Evolutionary conservation across 1,284 basidiomycete genomes (phyloP).

Genomic region (Pseudozyma sp.): DNA sequence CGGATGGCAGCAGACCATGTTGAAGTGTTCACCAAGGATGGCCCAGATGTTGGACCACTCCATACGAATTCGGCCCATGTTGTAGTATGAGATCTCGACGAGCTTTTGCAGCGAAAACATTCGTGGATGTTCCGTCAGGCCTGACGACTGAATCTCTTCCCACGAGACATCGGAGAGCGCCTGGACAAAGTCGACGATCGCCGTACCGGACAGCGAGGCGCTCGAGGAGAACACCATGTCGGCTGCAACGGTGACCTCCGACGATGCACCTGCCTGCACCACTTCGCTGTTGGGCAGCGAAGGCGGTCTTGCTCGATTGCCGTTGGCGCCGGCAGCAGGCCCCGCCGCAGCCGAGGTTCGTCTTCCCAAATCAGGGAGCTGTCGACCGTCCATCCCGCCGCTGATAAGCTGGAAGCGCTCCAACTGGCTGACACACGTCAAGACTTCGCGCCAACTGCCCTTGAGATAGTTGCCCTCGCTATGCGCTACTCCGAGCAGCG

Average conservation of each 20-base stretch:
- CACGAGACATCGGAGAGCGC: constrained; percentile 97
- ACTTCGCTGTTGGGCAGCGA: constrained; percentile 83
- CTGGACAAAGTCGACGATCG: constrained; percentile 97
- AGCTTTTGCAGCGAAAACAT: constrained; percentile 98
- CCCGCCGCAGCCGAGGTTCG: constrained; percentile 68
- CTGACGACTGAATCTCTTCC: constrained; percentile 99
- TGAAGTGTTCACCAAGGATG: constrained; percentile 98
- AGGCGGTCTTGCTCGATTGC: constrained; percentile 23
- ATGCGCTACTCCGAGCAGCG: constrained; percentile 66
- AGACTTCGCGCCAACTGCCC: constrained; percentile 67
- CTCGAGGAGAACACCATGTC: constrained; percentile 99
- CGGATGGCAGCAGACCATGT: constrained; percentile 98
- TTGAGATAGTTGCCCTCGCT: constrained; percentile 68
- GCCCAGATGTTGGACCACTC: constrained; percentile 99
- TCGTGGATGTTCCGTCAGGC: constrained; percentile 85
- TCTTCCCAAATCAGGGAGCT: constrained; percentile 81
- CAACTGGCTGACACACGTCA: constrained; percentile 67
- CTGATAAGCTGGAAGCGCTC: constrained; percentile 69
- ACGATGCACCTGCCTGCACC: constrained; percentile 94
- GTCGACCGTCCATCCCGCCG: constrained; percentile 71
- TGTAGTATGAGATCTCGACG: constrained; percentile 99
- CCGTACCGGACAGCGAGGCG: constrained; percentile 91
- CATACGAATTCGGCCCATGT: constrained; percentile 97
- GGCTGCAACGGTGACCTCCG: constrained; percentile 96
- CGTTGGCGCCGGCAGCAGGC: constrained; percentile 16